Evolutionary conservation across 139 green algal genomes (phyloP), one percentile per base, ranked within the genome.

Genomic region (Micractinium sp.): DNA sequence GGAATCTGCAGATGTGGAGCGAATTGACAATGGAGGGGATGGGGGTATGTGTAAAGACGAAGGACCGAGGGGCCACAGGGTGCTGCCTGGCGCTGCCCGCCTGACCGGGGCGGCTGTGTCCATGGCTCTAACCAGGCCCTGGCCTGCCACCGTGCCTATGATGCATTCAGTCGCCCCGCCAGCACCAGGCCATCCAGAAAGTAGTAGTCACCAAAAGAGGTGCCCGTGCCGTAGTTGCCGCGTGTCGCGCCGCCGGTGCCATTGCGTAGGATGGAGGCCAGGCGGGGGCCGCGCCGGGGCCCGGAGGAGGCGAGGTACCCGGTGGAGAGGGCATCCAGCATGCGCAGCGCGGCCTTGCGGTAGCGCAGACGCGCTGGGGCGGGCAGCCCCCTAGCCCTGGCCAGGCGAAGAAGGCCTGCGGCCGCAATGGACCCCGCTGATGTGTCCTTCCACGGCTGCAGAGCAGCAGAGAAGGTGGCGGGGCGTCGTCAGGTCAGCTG

Each of bases 391-490:
- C 15, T 22, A n/a, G 75, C 36, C 36, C 36, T 29, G 36, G 75
- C 56, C 15, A 81, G 75, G 75, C 75, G 75, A 35, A 81, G 75
- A 35, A 81, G 75, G 36, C 75, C 75, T 1, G 35, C 75, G 20
- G 75, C 75, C 13, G 75, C 75, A 18, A 60, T n/a, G 75, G 36
- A 19, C 15, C 75, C 75, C 3, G 75, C 75, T 23, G 75, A 81
- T 18, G 75, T 81, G 36, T 81, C 75, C 19, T 81, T 81, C 35
- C 36, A 81, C n/a, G 19, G 36, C 75, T 81, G 75, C 74, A 47
- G 14, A 9, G 2, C n/a, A n/a, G n/a, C n/a, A n/a, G n/a, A n/a
- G n/a, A n/a, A n/a, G n/a, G n/a, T n/a, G n/a, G n/a, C n/a, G n/a
- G n/a, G n/a, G n/a, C n/a, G n/a, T n/a, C n/a, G n/a, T n/a, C n/a